Conservation (phyloP, 2,329 filamentous ascomycete genomes). For the Pseudogymnoascus sp. region DNA sequence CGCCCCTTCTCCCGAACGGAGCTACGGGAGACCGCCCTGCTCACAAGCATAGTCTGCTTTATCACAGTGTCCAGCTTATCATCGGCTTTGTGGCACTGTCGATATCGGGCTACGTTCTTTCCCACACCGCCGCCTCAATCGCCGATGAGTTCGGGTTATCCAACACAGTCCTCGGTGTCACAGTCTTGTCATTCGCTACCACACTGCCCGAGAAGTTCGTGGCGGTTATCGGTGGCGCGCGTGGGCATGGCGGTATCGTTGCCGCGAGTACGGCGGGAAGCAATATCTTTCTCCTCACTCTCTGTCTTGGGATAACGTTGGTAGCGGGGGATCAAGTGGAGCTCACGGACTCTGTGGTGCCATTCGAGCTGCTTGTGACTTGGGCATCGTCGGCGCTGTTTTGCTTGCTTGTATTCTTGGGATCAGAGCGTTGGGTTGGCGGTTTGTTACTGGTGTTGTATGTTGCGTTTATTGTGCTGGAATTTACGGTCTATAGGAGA, state of each 20-base stretch:
- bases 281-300: constrained; percentile 46
- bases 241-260: constrained; percentile 41
- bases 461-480: constrained; percentile 24
- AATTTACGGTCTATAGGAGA: neutral
- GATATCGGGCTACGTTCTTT: constrained; percentile 41
- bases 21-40: neutral
- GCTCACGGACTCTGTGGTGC: constrained; percentile 22
- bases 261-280: constrained; percentile 46
- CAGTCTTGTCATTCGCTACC: constrained; percentile 43
- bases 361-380: constrained; percentile 27
- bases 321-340: constrained; percentile 24
- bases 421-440: constrained; percentile 30
- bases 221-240: constrained; percentile 39
- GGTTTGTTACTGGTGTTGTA: constrained; percentile 26
- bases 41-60: constrained; percentile 24
- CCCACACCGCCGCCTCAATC: constrained; percentile 36
- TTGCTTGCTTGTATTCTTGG: constrained; percentile 27
- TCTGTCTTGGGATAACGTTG: constrained; percentile 39
- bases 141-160: constrained; percentile 36
- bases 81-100: constrained; percentile 38
- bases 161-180: constrained; percentile 39
- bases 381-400: constrained; percentile 27
- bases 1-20: neutral
- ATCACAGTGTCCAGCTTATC: constrained; percentile 37
- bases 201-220: constrained; percentile 48